Evolutionary conservation across 345 rosid genomes (phyloP).

Genomic region (Mallotus nudiflorus): DNA sequence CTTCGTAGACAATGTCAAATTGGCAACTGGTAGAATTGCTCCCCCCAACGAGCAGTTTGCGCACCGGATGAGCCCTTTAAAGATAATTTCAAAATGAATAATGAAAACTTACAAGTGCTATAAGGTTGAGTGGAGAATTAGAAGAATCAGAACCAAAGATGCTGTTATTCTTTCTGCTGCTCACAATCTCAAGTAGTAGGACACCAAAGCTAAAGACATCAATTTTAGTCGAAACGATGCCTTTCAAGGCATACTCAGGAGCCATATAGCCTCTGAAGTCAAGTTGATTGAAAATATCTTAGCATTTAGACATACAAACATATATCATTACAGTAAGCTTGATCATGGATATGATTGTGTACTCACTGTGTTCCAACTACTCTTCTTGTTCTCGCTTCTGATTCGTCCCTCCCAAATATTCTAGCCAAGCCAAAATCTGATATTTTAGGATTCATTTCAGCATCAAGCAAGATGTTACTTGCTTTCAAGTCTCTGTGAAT

Average conservation of each 20-base stretch:
- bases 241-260: too few relatives aligned
- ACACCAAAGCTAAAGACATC: slow-evolving; percentile 31
- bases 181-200: slow-evolving; percentile 17
- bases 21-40: too few relatives aligned
- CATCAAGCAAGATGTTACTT: slow-evolving; percentile 23
- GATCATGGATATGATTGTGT: background rate
- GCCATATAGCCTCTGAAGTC: too few relatives aligned
- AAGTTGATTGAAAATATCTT: background rate
- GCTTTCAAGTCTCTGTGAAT: slow-evolving; percentile 23
- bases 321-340: too few relatives aligned
- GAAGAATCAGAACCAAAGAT: background rate
- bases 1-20: background rate
- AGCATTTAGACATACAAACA: background rate
- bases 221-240: slow-evolving; percentile 15
- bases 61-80: too few relatives aligned
- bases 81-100: background rate
- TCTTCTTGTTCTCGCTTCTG: background rate
- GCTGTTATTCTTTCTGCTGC: slow-evolving; percentile 14
- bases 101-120: slow-evolving; percentile 15
- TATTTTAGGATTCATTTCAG: slow-evolving; percentile 20
- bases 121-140: slow-evolving; percentile 15
- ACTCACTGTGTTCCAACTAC: slow-evolving; percentile 29
- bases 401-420: slow-evolving; percentile 12
- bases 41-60: too few relatives aligned
- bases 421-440: slow-evolving; percentile 26